phyloP scores from a whole-genome alignment of 2,329 filamentous ascomycete species.

The Drechslerella dactyloides region DNA sequence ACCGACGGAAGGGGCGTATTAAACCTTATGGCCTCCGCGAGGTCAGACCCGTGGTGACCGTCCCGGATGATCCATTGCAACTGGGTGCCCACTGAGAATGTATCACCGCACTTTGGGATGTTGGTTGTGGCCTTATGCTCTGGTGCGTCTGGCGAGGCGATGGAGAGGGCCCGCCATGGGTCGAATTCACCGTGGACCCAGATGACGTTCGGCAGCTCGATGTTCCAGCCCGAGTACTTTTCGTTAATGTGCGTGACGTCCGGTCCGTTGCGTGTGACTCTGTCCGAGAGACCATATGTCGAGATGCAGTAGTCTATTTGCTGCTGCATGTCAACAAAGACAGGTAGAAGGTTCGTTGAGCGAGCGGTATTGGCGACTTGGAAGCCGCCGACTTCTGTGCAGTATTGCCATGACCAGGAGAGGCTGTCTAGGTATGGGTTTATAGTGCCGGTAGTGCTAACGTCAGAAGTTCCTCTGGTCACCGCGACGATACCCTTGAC shows the following conservation, averaged over 20 bases:
- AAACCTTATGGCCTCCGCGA: constrained; percentile 15
- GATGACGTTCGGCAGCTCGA: constrained; percentile 59
- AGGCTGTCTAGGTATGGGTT: constrained; percentile 11
- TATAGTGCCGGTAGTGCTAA: background rate
- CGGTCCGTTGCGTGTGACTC: constrained; percentile 52
- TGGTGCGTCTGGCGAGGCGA: constrained; percentile 56
- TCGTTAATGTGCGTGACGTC: constrained; percentile 58
- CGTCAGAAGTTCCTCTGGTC: background rate
- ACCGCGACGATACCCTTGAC: background rate
- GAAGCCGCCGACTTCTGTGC: constrained; percentile 56
- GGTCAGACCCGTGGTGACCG: constrained; percentile 50
- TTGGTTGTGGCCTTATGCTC: constrained; percentile 49
- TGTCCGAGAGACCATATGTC: constrained; percentile 57
- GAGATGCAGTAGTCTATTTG: constrained; percentile 58
- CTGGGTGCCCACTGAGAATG: constrained; percentile 11
- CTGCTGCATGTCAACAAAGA: constrained; percentile 56
- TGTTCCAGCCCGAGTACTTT: constrained; percentile 59
- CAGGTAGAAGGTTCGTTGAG: constrained; percentile 47
- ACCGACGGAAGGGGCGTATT: too few relatives aligned
- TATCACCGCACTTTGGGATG: constrained; percentile 47
- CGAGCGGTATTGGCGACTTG: constrained; percentile 40
- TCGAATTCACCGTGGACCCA: constrained; percentile 60
- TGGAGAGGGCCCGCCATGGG: constrained; percentile 58
- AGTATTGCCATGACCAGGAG: constrained; percentile 56
- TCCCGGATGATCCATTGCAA: constrained; percentile 51